phyloP scores from a whole-genome alignment of 345 rosid genomes.

The Angophora floribunda region DNA sequence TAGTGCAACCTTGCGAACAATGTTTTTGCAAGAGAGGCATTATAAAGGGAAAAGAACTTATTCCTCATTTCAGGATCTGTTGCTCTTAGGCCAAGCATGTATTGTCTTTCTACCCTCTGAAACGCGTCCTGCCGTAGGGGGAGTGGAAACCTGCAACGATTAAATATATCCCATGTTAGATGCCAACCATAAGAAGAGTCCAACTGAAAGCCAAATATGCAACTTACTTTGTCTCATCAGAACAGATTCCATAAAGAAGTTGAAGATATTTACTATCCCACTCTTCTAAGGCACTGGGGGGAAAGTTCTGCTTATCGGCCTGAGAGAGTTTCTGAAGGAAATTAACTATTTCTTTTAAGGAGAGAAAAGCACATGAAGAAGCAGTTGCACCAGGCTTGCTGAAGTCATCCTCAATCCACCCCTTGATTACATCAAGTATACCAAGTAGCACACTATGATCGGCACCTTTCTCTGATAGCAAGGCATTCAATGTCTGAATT shows the following conservation, averaged over 20 bases:
- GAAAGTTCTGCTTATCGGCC: constrained; percentile 79
- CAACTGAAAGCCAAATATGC: neutral
- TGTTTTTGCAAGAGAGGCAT: constrained; percentile 71
- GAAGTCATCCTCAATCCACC: constrained; percentile 86
- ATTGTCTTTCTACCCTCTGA: constrained; percentile 94
- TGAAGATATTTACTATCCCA: constrained; percentile 95
- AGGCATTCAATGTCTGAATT: constrained; percentile 63
- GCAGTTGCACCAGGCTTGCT: constrained; percentile 51
- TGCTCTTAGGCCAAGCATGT: constrained; percentile 94
- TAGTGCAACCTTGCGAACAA: constrained; percentile 76
- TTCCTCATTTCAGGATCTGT: constrained; percentile 86
- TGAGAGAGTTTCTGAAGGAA: constrained; percentile 85
- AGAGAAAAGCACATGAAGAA: constrained; percentile 45
- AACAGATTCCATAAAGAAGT: constrained; percentile 85
- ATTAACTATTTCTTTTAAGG: constrained; percentile 70
- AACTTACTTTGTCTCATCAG: constrained; percentile 74
- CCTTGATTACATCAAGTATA: constrained; percentile 77
- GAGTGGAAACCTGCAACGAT: constrained; percentile 49
- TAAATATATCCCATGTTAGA: constrained; percentile 3
- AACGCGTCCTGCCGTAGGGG: constrained; percentile 85
- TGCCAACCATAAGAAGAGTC: neutral
- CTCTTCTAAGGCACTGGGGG: constrained; percentile 59
- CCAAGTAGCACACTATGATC: constrained; percentile 90
- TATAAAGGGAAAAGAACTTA: constrained; percentile 80
- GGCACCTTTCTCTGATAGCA: constrained; percentile 89